Evolutionary conservation across 2,329 filamentous ascomycete genomes (phyloP).

Genomic region (Escovopsis sp.): DNA sequence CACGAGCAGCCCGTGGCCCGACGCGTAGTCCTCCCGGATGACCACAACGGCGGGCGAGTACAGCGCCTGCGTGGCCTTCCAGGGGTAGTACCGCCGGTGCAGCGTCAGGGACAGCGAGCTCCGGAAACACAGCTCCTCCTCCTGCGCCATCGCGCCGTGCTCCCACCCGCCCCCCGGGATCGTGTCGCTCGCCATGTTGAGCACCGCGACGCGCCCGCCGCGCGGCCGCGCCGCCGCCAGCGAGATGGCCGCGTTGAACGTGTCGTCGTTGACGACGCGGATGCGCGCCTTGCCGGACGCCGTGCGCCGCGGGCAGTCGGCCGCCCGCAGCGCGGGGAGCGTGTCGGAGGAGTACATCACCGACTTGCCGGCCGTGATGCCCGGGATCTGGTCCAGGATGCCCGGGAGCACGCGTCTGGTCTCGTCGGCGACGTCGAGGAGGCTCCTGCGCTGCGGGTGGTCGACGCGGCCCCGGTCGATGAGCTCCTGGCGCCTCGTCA

Average conservation of each 20-base stretch:
- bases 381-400: slow-evolving; percentile 29
- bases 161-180: slow-evolving; percentile 49
- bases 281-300: slow-evolving; percentile 20
- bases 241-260: slow-evolving; percentile 39
- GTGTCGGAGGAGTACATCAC: slow-evolving; percentile 22
- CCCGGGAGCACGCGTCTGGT: slow-evolving; percentile 31
- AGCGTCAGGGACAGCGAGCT: slow-evolving; percentile 38
- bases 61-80: slow-evolving; percentile 33
- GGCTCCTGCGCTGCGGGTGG: slow-evolving; percentile 9
- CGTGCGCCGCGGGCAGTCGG: slow-evolving; percentile 27
- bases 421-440: slow-evolving; percentile 31
- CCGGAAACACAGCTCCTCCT: slow-evolving; percentile 55
- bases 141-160: slow-evolving; percentile 48
- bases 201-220: slow-evolving; percentile 34
- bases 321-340: slow-evolving; percentile 23
- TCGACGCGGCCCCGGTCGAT: slow-evolving; percentile 7
- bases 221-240: slow-evolving; percentile 16
- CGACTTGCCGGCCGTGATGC: slow-evolving; percentile 22
- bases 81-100: slow-evolving; percentile 35
- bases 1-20: slow-evolving; percentile 31
- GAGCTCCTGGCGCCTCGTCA: not conserved
- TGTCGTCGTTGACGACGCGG: slow-evolving; percentile 40
- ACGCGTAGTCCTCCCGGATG: slow-evolving; percentile 34
- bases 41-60: slow-evolving; percentile 48
- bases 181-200: slow-evolving; percentile 50